Evolutionary conservation across 768 basidiomycete genomes (phyloP), one percentile per base, ranked within the genome.

Genomic region (Tephrocybe sp.): DNA sequence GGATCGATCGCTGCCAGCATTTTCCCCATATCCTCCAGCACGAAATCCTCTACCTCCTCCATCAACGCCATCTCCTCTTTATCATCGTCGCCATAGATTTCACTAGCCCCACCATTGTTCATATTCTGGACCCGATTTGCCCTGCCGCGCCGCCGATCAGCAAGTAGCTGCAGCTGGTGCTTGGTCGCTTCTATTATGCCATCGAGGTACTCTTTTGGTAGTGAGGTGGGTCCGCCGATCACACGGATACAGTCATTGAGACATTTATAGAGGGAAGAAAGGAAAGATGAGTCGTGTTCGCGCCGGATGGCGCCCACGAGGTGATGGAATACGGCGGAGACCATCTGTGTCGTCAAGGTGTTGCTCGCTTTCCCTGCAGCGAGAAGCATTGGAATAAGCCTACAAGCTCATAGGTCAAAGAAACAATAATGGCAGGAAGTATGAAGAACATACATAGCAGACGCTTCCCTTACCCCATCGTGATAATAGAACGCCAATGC

Each of bases 31-130:
- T 90, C 89, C 63, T 90, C 88, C 56, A 90, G 63, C 57, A 83
- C 85, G 60, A 86, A 89, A 49, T 88, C 88, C 64, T 90, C 89
- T 69, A 90, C 84, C 72, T 92, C 89, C 65, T 92, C 87, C 34
- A 88, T 62, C 47, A 90, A 63, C 63, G 78, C 79, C 57, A 88
- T 67, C 55, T 91, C 88, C 54, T 90, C 87, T 51, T 71, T 70
- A 45, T 89, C 86, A 48, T 31, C 51, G 16, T 20, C 7, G 7
- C 55, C 67, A 49, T 68, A 70, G 1, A 10, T 3, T 5, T 34
- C 26, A 4, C 23, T 14, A 36, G 10, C 22, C 38, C n/a, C 14
- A 0, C 14, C 35, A 12, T 55, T 68, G 47, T 68, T 71, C 23
- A 54, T 58, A 17, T 61, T 65, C 41, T 63, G 59, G 12, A 66